These are phyloP conservation scores for Limtongia smithiae DNA, from an alignment of 805 yeast species.

Conservation along the genomic window DNA sequence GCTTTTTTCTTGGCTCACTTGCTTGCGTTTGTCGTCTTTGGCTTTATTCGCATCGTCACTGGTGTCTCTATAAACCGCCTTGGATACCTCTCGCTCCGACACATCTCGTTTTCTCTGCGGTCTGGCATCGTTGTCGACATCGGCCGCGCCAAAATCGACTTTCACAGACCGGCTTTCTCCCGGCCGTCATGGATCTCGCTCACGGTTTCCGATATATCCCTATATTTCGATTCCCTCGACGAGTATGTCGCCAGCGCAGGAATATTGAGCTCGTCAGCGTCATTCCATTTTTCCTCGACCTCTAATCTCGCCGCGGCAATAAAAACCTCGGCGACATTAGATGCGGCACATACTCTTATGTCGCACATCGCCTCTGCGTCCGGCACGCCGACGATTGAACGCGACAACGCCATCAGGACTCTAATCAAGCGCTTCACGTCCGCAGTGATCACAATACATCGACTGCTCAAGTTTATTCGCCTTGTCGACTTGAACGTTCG, in stretches of 20 bases:
- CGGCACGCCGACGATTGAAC: not conserved
- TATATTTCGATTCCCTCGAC: conserved; percentile 32
- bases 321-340: not conserved
- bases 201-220: conserved; percentile 35
- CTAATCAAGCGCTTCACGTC: not conserved
- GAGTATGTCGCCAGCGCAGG: conserved; percentile 8
- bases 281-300: not conserved
- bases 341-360: no score
- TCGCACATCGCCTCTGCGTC: not conserved
- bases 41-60: conserved; percentile 40
- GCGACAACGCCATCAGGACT: not conserved
- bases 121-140: conserved; percentile 39
- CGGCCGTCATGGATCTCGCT: conserved; percentile 42
- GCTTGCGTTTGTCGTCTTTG: conserved; percentile 39
- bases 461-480: conserved; percentile 3
- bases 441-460: conserved; percentile 12
- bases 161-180: conserved; percentile 43
- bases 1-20: conserved; percentile 28
- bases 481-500: conserved; percentile 18
- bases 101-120: conserved; percentile 36
- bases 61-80: conserved; percentile 43
- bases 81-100: conserved; percentile 42
- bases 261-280: not conserved
- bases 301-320: not conserved
- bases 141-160: conserved; percentile 37